Percentiles rank a stretch among this genome's conserved stretches.
phyloP scores from a whole-genome alignment of 2,329 filamentous ascomycete species.

The Tetracladium maxilliforme region DNA sequence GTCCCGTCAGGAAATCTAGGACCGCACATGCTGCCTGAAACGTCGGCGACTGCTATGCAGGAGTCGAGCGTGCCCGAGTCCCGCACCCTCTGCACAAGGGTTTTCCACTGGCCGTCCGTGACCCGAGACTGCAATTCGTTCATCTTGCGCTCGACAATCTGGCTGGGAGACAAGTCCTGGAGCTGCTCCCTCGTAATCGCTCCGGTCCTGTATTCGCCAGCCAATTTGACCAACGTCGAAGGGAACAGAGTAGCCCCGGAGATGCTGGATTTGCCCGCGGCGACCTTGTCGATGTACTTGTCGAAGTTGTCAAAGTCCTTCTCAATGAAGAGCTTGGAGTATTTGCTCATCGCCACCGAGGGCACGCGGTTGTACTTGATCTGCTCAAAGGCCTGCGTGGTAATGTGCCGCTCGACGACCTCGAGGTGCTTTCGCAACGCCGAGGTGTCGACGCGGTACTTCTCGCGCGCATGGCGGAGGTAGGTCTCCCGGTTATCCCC shows the following conservation, averaged over 20 bases:
- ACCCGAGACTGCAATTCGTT: too few species aligned
- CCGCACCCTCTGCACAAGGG: too few species aligned
- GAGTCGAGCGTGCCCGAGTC: too few species aligned
- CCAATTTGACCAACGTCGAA: conserved; percentile 25
- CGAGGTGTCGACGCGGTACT: conserved; percentile 34
- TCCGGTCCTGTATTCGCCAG: conserved; percentile 3
- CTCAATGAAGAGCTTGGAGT: conserved; percentile 28
- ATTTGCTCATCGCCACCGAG: conserved; percentile 39
- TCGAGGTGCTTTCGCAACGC: conserved; percentile 35
- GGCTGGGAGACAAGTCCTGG: too few species aligned
- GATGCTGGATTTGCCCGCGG: conserved; percentile 29
- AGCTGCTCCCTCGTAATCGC: too few species aligned
- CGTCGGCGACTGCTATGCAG: too few species aligned
- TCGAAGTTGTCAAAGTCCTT: conserved; percentile 35
- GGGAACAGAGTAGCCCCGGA: conserved; percentile 41
- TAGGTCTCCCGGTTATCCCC: conserved; percentile 30
- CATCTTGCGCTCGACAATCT: too few species aligned
- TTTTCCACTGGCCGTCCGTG: too few species aligned
- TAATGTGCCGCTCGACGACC: conserved; percentile 36
- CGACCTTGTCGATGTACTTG: conserved; percentile 31
- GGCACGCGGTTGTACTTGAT: conserved; percentile 44
- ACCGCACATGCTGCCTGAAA: too few species aligned
- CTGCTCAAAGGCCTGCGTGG: conserved; percentile 24
- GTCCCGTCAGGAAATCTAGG: too few species aligned
- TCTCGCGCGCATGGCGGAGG: conserved; percentile 35